A percentile compares a stretch with the other conserved stretches of the same genome.
phyloP scores from a whole-genome alignment of 208 protist species.

The Acanthamoeba polyphaga region DNA sequence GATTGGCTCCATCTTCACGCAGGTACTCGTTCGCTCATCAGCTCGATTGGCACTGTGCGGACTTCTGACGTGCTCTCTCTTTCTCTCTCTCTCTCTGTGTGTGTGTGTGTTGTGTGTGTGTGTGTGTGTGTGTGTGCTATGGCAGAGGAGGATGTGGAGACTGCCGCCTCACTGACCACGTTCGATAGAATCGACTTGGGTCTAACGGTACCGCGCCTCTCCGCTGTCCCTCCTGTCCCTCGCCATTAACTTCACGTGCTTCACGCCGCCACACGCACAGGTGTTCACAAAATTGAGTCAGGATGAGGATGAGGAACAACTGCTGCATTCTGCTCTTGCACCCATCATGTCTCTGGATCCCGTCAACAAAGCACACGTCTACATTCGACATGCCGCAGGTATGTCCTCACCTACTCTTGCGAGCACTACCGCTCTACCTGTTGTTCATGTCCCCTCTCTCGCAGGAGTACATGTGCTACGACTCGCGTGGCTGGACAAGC shows the following conservation, averaged over 20 bases:
- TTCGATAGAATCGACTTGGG: background rate
- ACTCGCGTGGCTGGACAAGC: constrained; percentile 40
- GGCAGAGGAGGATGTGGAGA: background rate
- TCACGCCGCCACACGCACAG: background rate
- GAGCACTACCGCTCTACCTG: too few relatives aligned
- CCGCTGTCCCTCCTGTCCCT: background rate
- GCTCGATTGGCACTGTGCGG: background rate
- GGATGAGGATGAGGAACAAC: background rate
- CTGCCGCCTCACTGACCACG: background rate
- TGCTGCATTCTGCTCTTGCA: background rate
- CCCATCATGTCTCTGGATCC: constrained; percentile 37
- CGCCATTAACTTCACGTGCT: background rate
- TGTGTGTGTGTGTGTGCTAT: too few relatives aligned
- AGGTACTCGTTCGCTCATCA: background rate
- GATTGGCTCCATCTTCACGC: background rate
- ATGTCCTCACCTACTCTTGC: background rate
- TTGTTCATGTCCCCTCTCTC: background rate
- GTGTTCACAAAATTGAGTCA: background rate
- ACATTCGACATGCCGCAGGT: constrained; percentile 58
- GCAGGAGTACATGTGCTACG: constrained; percentile 13
- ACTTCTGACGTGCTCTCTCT: too few relatives aligned
- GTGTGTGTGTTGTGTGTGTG: too few relatives aligned
- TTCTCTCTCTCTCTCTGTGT: too few relatives aligned
- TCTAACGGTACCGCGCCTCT: background rate
- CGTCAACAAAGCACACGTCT: constrained; percentile 28